Conservation (phyloP, 441 rosid genomes). For the Adansonia gregorii region DNA sequence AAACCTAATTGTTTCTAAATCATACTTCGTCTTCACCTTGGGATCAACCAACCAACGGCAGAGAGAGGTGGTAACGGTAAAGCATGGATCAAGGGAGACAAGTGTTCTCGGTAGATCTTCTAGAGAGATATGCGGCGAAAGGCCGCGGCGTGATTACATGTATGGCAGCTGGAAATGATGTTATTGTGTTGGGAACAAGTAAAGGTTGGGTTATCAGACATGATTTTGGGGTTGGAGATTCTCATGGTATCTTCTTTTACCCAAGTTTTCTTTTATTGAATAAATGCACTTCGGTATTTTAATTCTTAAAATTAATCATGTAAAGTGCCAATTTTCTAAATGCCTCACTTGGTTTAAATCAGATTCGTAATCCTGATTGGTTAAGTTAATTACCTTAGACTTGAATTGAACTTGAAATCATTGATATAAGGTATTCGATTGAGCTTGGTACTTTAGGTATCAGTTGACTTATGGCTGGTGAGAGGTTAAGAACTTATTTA, state of each 20-base stretch:
- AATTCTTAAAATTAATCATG: not conserved
- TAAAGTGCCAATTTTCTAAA: not conserved
- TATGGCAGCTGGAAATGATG: constrained; percentile 99
- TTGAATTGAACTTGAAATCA: not conserved
- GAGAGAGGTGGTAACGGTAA: not conserved
- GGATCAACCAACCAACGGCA: not conserved
- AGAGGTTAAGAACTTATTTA: not conserved
- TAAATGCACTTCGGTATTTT: not conserved
- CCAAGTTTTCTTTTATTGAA: not conserved
- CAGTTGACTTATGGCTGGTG: not conserved
- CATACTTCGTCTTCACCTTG: not conserved
- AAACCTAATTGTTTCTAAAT: not conserved
- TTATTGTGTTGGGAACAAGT: constrained; percentile 89
- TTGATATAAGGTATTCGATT: not conserved
- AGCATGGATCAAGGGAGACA: constrained; percentile 79
- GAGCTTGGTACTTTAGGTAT: not conserved
- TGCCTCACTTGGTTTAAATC: no score
- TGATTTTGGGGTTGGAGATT: constrained; percentile 88
- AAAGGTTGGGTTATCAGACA: constrained; percentile 94
- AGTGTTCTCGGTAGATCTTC: constrained; percentile 88
- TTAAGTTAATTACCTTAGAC: not conserved
- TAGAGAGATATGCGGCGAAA: constrained; percentile 88
- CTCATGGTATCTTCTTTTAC: constrained; percentile 47
- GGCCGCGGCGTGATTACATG: constrained; percentile 90
- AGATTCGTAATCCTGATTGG: no score